These are phyloP conservation scores for Penicillium salamii DNA, from an alignment of 495 filamentous ascomycete species.

Conservation along the genomic window DNA sequence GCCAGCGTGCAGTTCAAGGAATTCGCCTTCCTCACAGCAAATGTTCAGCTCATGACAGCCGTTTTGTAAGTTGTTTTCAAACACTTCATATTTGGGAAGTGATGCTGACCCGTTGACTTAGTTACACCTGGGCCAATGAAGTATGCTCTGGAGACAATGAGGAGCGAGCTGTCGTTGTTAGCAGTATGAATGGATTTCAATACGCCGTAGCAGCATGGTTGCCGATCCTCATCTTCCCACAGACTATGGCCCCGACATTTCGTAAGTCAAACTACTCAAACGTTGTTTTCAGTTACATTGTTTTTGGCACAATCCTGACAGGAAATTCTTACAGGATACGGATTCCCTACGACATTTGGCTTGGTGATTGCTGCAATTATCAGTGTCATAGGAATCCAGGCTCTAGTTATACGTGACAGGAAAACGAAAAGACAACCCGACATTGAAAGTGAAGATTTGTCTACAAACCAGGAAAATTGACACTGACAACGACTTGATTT, in stretches of 20 bases:
- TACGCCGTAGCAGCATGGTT: conserved; percentile 29
- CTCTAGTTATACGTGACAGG: not conserved
- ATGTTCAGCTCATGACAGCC: conserved; percentile 30
- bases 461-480: no score
- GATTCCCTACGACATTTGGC: conserved; percentile 25
- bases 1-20: conserved; percentile 15
- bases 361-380: conserved; percentile 23
- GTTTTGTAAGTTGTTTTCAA: conserved; percentile 19
- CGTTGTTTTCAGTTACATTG: no score
- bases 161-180: conserved; percentile 18
- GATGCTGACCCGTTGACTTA: not conserved
- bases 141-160: conserved; percentile 23
- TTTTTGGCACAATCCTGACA: no score
- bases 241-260: conserved; percentile 15
- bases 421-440: no score
- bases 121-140: conserved; percentile 23
- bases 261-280: no score
- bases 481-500: no score
- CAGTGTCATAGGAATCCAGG: conserved; percentile 4
- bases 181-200: conserved; percentile 23
- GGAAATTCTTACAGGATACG: no score
- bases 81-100: not conserved
- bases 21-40: conserved; percentile 20
- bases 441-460: no score
- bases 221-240: conserved; percentile 25